Evolutionary conservation across 1,139 yeast species (phyloP), one percentile per base, ranked within the genome.

Genomic region (Lodderomyces jiufengensis): DNA sequence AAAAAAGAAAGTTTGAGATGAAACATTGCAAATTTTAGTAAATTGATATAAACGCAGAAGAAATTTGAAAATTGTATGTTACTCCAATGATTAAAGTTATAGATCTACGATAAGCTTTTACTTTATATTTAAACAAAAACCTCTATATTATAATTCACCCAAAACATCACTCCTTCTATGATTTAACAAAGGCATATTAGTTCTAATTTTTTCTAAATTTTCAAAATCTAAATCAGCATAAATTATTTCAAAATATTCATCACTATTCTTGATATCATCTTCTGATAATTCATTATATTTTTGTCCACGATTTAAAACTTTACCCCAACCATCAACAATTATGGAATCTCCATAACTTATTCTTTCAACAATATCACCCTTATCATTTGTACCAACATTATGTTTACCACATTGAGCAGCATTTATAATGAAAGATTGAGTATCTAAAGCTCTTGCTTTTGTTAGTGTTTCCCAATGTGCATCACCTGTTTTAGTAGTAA

Each of bases 281-380:
- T 63, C 54, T 5, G 36, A 31, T 24, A 54, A 44, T 13, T 64
- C 69, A 23, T 50, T 46, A 40, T 56, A 63, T 30, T 51, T 61
- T 12, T 44, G 46, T 9, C 78, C 77, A 45, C 80, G 76, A 0
- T 85, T 82, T 2, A 92, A 46, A 1, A 87, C 70, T 0, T 78
- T 72, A 1, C 98, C 97, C 95, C 95, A 87, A 0, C 97, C 97
- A 49, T 85, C 94, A 14, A 90, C 76, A 8, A 90, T 78, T 47
- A 90, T 64, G 0, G 95, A 73, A 49, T 88, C 95, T 1, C 98
- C 98, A 63, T 81, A 92, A 46, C 92, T 82, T 22, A 66, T 57
- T 42, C 84, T 57, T 18, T 55, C 49, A 50, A 55, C 46, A 57
- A 69, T 16, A 13, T 27, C 22, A 11, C 30, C 24, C n/a, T 31